Percentiles rank a stretch among this genome's conserved stretches.
Evolutionary conservation across 805 yeast species (phyloP).

Genomic region (Scheffersomyces amazonensis): DNA sequence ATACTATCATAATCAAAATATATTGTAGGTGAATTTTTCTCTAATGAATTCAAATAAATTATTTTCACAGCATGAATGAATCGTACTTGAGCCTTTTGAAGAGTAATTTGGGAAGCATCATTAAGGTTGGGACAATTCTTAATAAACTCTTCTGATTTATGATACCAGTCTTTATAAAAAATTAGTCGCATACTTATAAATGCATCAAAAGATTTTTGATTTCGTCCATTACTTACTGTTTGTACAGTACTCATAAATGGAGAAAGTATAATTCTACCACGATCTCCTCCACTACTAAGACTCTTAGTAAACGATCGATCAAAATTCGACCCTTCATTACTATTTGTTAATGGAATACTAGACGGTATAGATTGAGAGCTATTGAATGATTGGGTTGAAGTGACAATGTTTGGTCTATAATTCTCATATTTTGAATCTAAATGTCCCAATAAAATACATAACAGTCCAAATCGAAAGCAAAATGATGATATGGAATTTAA

Average conservation of each 20-base stretch:
- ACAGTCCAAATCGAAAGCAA: slow-evolving; percentile 19
- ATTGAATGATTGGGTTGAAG: slow-evolving; percentile 2
- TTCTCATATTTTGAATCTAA: slow-evolving; percentile 25
- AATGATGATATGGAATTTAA: slow-evolving; percentile 21
- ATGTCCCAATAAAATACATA: slow-evolving; percentile 27
- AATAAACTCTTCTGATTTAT: slow-evolving; percentile 14
- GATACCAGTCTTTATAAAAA: slow-evolving; percentile 36
- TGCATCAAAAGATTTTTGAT: neutral
- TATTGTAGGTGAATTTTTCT: slow-evolving; percentile 13
- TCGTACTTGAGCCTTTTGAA: slow-evolving; percentile 9
- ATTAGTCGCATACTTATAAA: slow-evolving; percentile 15
- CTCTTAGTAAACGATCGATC: too few species aligned
- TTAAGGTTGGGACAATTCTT: slow-evolving; percentile 2
- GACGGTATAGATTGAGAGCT: neutral
- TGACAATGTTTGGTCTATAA: neutral
- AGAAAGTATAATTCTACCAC: slow-evolving; percentile 11
- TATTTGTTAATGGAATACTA: neutral
- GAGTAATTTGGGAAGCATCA: neutral
- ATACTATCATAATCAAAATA: slow-evolving; percentile 21
- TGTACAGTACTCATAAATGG: slow-evolving; percentile 6
- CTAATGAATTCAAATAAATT: slow-evolving; percentile 5
- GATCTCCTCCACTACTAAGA: neutral
- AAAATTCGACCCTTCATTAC: neutral
- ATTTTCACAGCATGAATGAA: slow-evolving; percentile 15
- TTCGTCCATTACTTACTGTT: neutral